Base-by-base conservation (phyloP, 495 filamentous ascomycete genomes). In the Echria macrotheca region DNA sequence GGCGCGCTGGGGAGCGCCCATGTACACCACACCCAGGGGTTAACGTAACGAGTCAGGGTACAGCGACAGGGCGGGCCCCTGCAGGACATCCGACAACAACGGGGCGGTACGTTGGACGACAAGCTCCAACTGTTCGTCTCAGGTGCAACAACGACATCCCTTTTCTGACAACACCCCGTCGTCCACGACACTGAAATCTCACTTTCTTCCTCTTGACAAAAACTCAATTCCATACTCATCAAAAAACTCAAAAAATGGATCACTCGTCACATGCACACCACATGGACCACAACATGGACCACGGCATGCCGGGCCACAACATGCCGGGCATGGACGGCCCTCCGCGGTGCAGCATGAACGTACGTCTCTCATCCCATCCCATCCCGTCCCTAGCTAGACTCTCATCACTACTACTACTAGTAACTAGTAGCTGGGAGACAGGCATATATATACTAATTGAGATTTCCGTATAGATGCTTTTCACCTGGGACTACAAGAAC, bases 401-500 rank as follows among this genome's bases (percentile, higher is more conserved):
- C n/a, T n/a, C n/a, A n/a, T n/a, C n/a, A n/a, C n/a, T n/a, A n/a
- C n/a, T n/a, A n/a, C n/a, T n/a, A n/a, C n/a, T n/a, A n/a, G n/a
- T n/a, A n/a, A n/a, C n/a, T n/a, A n/a, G n/a, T n/a, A n/a, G n/a
- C n/a, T n/a, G n/a, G n/a, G n/a, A n/a, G n/a, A n/a, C n/a, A n/a
- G n/a, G n/a, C n/a, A n/a, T n/a, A n/a, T n/a, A n/a, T n/a, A n/a
- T n/a, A n/a, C n/a, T n/a, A n/a, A 11, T 14, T 15, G 19, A 25
- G 23, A 48, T 33, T 41, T n/a, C 26, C 11, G 40, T 14, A 11
- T 53, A 94, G 88, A 97, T 96, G 91, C 80, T 96, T 26, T 98
- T 98, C 69, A 98, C 89, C 44, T 97, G 93, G 94, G 77, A 86
- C 57, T 90, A 89, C 14, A 74, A 79, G 37, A 81, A 96, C 67